Percentiles rank a stretch among this genome's conserved stretches.
Conservation (phyloP, 108 stramenopile species). For the Pseudonitzschia multistriata region DNA sequence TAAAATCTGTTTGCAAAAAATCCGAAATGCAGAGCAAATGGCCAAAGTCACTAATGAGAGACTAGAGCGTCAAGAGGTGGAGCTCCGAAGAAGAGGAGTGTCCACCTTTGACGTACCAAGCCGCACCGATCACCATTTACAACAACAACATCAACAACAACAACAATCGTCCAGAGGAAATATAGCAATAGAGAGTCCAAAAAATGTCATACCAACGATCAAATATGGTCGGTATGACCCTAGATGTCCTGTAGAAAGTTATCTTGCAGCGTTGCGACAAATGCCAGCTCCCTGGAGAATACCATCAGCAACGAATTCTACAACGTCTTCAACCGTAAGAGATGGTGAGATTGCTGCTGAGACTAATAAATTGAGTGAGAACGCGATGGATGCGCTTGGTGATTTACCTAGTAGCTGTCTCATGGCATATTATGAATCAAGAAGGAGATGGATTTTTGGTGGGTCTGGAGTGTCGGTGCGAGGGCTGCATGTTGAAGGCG, state of each 20-base stretch:
- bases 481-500: constrained; percentile 70
- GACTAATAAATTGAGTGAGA: constrained; percentile 22
- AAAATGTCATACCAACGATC: constrained; percentile 16
- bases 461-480: constrained; percentile 64
- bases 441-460: constrained; percentile 83
- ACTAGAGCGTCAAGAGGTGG: constrained; percentile 58
- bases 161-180: too few relatives aligned
- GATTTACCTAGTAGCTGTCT: constrained; percentile 63
- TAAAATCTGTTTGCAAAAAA: constrained; percentile 62
- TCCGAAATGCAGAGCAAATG: constrained; percentile 59
- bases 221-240: constrained; percentile 77
- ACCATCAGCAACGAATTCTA: not conserved
- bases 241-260: constrained; percentile 44
- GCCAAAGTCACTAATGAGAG: constrained; percentile 58
- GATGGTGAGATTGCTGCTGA: not conserved
- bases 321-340: not conserved
- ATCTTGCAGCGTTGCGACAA: constrained; percentile 50
- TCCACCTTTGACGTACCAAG: constrained; percentile 21
- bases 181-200: not conserved
- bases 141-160: too few relatives aligned
- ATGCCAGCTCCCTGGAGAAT: constrained; percentile 70
- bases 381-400: constrained; percentile 32
- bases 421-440: constrained; percentile 79
- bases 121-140: constrained; percentile 18
- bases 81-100: constrained; percentile 36